phyloP scores from a whole-genome alignment of 2,329 filamentous ascomycete genomes.

The Colletotrichum magnum region DNA sequence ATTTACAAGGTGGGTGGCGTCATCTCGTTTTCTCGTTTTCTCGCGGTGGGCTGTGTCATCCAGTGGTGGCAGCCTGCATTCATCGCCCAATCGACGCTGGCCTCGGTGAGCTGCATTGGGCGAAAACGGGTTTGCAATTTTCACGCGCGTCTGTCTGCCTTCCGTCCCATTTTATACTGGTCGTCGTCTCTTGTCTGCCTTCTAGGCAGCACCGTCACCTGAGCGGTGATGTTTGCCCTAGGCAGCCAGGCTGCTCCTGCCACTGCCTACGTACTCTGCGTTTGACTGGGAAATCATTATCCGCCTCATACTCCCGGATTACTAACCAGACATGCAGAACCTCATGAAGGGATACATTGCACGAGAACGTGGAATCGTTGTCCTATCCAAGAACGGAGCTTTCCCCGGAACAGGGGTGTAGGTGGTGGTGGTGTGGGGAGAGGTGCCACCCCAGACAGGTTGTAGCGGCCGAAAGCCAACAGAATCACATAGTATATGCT shows the following conservation, averaged over 20 bases:
- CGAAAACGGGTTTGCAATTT: not conserved
- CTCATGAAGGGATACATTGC: conserved; percentile 99
- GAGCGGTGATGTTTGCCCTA: conserved; percentile 1
- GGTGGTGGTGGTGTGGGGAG: conserved; percentile 6
- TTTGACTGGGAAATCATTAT: not conserved
- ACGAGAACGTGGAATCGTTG: conserved; percentile 88
- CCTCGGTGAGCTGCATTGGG: not conserved
- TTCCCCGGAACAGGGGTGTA: conserved; percentile 90
- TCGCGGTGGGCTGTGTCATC: not conserved
- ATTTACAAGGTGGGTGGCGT: conserved; percentile 88
- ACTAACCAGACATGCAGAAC: conserved; percentile 69
- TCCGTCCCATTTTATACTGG: conserved; percentile 2
- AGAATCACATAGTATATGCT: not conserved
- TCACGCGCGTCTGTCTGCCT: conserved; percentile 1
- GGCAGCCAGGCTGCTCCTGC: conserved; percentile 3
- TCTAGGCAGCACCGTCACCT: conserved; percentile 20
- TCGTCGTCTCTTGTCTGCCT: conserved; percentile 9
- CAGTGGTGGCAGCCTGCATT: conserved; percentile 10
- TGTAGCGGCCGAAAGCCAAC: conserved; percentile 9
- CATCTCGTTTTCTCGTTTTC: conserved; percentile 22
- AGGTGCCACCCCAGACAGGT: not conserved
- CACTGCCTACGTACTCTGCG: not conserved
- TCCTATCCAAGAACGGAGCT: conserved; percentile 91
- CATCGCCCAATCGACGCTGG: conserved; percentile 2
- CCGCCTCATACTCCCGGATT: conserved; percentile 45